Conservation (phyloP, 2,329 filamentous ascomycete species). For the Gaeumannomyces tritici region DNA sequence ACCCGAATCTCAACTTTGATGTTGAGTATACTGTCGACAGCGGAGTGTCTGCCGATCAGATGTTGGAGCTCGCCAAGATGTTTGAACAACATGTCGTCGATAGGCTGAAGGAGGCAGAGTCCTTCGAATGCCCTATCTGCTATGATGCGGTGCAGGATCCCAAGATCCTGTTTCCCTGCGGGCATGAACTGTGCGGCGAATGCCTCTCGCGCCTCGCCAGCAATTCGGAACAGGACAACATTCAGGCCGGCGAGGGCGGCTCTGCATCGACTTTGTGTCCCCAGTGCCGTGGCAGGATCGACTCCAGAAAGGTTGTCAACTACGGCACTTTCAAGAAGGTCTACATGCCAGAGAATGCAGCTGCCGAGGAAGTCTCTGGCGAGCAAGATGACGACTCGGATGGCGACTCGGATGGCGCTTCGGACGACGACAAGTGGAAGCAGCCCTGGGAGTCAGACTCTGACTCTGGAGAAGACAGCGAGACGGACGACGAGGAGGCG, state of each 20-base stretch:
- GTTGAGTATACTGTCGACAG: slow-evolving; percentile 29
- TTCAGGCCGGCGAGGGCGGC: slow-evolving; percentile 51
- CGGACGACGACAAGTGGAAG: slow-evolving; percentile 4
- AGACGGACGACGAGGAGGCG: slow-evolving; percentile 13
- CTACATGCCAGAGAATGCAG: slow-evolving; percentile 47
- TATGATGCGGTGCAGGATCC: slow-evolving; percentile 68
- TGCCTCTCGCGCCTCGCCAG: slow-evolving; percentile 66
- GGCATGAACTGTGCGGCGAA: slow-evolving; percentile 68
- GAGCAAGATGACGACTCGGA: slow-evolving; percentile 7
- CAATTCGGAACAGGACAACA: slow-evolving; percentile 38
- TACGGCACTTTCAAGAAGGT: slow-evolving; percentile 64
- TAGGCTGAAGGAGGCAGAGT: slow-evolving; percentile 50
- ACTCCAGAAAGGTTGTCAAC: slow-evolving; percentile 62
- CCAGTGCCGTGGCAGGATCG: slow-evolving; percentile 59
- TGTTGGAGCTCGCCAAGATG: slow-evolving; percentile 37
- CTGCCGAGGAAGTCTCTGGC: slow-evolving; percentile 13
- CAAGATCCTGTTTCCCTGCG: slow-evolving; percentile 72
- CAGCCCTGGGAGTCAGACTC: slow-evolving; percentile 8
- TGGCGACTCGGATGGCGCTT: slow-evolving; percentile 6
- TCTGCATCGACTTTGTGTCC: slow-evolving; percentile 55
- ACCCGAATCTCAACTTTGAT: slow-evolving; percentile 57
- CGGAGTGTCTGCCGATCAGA: slow-evolving; percentile 34
- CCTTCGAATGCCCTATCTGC: slow-evolving; percentile 76
- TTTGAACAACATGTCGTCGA: slow-evolving; percentile 51
- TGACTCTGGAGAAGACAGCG: slow-evolving; percentile 13